Evolutionary conservation across 768 basidiomycete genomes (phyloP).

Genomic region (Mycena crocata): DNA sequence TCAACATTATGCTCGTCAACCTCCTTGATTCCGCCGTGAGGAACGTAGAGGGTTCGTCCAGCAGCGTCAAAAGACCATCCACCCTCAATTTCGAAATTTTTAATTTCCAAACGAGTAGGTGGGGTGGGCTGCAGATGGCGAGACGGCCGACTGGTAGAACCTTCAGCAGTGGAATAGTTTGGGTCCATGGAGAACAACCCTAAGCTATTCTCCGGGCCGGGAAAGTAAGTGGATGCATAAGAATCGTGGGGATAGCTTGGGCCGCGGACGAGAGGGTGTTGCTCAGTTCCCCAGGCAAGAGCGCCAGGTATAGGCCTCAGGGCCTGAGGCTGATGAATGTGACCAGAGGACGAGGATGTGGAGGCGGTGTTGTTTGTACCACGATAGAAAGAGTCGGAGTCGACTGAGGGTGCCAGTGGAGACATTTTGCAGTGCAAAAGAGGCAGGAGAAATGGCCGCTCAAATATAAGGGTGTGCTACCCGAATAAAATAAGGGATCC

Average conservation of each 20-base stretch:
- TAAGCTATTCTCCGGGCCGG: conserved; percentile 15
- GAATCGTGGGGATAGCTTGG: conserved; percentile 11
- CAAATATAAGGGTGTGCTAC: conserved; percentile 13
- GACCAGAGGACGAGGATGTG: not conserved
- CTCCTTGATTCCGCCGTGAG: conserved; percentile 29
- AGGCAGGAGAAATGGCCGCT: not conserved
- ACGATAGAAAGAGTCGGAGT: conserved; percentile 4
- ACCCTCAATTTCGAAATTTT: conserved; percentile 32
- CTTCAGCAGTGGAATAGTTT: not conserved
- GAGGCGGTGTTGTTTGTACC: not conserved
- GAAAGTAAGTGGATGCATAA: conserved; percentile 14
- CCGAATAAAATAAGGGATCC: not conserved
- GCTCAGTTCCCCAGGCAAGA: conserved; percentile 12
- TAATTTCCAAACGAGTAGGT: conserved; percentile 7
- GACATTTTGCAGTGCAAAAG: conserved; percentile 15
- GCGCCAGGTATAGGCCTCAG: conserved; percentile 8
- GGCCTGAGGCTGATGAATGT: conserved; percentile 23
- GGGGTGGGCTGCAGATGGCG: conserved; percentile 8
- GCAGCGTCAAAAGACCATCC: conserved; percentile 31
- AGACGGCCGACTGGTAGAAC: conserved; percentile 1
- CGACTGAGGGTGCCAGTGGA: conserved; percentile 4
- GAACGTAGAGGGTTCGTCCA: conserved; percentile 29
- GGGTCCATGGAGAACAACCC: conserved; percentile 22
- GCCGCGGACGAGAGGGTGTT: conserved; percentile 2
- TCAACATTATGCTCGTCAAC: conserved; percentile 18